A percentile compares a stretch with the other conserved stretches of the same genome.
Evolutionary conservation across 305 asterid species (phyloP).

Genomic region (Fraxinus velutina): DNA sequence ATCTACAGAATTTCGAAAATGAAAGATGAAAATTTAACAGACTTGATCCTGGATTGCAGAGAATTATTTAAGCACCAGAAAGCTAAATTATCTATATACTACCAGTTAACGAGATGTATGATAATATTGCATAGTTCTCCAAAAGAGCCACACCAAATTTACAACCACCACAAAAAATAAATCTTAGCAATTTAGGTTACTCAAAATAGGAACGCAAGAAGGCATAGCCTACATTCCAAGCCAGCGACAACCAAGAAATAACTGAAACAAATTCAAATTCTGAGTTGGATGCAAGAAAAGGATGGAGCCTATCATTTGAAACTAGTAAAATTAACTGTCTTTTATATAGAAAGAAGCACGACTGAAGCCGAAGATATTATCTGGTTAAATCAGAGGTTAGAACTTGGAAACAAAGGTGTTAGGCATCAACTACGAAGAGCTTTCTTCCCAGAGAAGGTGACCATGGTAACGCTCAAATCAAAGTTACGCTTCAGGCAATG

Average conservation of each 20-base stretch:
- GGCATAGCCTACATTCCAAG: not conserved
- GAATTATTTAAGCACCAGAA: not conserved
- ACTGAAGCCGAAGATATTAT: not conserved
- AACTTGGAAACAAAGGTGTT: not conserved
- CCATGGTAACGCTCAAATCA: not conserved
- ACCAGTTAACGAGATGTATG: not conserved
- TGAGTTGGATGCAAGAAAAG: not conserved
- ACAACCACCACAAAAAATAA: not conserved
- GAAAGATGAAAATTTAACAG: not conserved
- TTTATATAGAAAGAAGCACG: not conserved
- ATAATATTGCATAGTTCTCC: not conserved
- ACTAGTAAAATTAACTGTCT: not conserved
- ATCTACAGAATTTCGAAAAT: conserved; percentile 35
- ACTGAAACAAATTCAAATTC: not conserved
- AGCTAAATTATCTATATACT: not conserved
- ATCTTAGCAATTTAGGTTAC: not conserved
- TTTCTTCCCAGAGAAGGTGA: not conserved
- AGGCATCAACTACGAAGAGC: not conserved
- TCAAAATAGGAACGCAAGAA: not conserved
- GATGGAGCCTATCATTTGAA: not conserved
- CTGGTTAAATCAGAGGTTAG: not conserved
- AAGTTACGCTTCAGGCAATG: not conserved
- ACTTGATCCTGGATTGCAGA: not conserved
- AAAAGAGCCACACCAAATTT: not conserved
- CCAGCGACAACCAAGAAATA: not conserved